Evolutionary conservation across 441 rosid genomes (phyloP).

Genomic region (Populus hybrid): DNA sequence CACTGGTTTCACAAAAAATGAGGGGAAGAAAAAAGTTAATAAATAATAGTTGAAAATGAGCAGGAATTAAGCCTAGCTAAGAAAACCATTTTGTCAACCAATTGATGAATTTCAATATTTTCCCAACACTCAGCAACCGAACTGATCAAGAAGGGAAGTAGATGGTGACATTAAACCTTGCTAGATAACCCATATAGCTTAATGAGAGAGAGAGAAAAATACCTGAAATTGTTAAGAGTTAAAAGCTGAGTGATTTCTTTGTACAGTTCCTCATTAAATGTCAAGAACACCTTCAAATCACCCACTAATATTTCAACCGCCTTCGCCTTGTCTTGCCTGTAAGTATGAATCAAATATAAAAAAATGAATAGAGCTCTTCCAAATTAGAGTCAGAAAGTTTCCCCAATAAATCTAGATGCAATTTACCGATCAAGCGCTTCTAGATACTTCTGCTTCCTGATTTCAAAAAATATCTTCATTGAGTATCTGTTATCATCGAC

Average conservation of each 20-base stretch:
- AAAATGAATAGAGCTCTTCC: neutral
- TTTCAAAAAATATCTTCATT: slow-evolving; percentile 90
- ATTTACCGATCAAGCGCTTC: slow-evolving; percentile 89
- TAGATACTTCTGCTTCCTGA: slow-evolving; percentile 93
- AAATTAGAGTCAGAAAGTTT: neutral
- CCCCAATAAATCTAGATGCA: neutral
- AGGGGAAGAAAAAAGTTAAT: neutral
- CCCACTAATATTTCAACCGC: slow-evolving; percentile 75
- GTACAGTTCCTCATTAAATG: slow-evolving; percentile 79
- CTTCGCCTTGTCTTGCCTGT: slow-evolving; percentile 80
- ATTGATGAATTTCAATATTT: slow-evolving; percentile 1
- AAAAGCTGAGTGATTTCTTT: slow-evolving; percentile 91
- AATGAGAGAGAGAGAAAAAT: slow-evolving; percentile 15
- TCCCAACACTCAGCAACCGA: neutral
- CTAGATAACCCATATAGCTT: slow-evolving; percentile 5
- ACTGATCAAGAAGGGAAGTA: slow-evolving; percentile 2
- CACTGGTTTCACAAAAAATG: neutral
- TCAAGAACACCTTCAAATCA: slow-evolving; percentile 80
- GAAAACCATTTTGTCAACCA: neutral
- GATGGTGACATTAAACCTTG: slow-evolving; percentile 6
- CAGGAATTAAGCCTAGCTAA: neutral
- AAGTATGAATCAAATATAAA: slow-evolving; percentile 12
- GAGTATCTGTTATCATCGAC: slow-evolving; percentile 88
- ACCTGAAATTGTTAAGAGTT: slow-evolving; percentile 83
- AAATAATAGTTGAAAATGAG: neutral